phyloP scores from a whole-genome alignment of 495 filamentous ascomycete genomes.

The Penicillium fimorum region DNA sequence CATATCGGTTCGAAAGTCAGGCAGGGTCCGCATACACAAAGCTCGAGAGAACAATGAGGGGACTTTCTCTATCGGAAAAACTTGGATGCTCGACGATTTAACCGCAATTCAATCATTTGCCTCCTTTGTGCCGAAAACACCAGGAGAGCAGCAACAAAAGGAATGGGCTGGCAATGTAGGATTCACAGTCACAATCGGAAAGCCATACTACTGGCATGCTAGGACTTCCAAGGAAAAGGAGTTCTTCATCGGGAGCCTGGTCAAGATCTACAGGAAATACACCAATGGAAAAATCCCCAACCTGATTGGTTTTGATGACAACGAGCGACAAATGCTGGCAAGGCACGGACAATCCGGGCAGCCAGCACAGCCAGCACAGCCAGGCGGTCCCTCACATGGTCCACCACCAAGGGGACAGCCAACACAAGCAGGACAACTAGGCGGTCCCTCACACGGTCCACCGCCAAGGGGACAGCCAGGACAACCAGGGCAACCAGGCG shows the following conservation, averaged over 20 bases:
- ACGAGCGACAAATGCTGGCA: slow-evolving; percentile 69
- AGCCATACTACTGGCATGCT: slow-evolving; percentile 97
- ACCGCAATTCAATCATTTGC: slow-evolving; percentile 74
- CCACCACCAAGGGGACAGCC: slow-evolving; percentile 32
- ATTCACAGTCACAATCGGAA: slow-evolving; percentile 85
- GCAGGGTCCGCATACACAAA: slow-evolving; percentile 93
- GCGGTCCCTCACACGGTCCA: slow-evolving; percentile 31
- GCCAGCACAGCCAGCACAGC: slow-evolving; percentile 2
- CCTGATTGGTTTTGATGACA: slow-evolving; percentile 76
- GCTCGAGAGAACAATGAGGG: slow-evolving; percentile 92
- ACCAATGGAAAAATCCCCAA: slow-evolving; percentile 81
- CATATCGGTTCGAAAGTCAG: slow-evolving; percentile 86
- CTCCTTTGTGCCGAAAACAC: slow-evolving; percentile 47
- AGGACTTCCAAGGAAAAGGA: slow-evolving; percentile 91
- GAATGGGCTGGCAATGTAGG: slow-evolving; percentile 77
- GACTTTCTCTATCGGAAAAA: slow-evolving; percentile 95
- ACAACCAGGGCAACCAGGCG: slow-evolving; percentile 7
- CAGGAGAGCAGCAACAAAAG: slow-evolving; percentile 63
- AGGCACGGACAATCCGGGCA: slow-evolving; percentile 44
- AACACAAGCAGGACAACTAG: slow-evolving; percentile 18
- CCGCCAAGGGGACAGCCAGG: slow-evolving; percentile 24
- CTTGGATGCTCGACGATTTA: slow-evolving; percentile 91
- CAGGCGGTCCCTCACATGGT: slow-evolving; percentile 29
- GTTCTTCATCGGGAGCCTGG: slow-evolving; percentile 90
- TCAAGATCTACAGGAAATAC: slow-evolving; percentile 96